phyloP scores from a whole-genome alignment of 1,284 basidiomycete genomes.

The Leucoagaricus sp. region DNA sequence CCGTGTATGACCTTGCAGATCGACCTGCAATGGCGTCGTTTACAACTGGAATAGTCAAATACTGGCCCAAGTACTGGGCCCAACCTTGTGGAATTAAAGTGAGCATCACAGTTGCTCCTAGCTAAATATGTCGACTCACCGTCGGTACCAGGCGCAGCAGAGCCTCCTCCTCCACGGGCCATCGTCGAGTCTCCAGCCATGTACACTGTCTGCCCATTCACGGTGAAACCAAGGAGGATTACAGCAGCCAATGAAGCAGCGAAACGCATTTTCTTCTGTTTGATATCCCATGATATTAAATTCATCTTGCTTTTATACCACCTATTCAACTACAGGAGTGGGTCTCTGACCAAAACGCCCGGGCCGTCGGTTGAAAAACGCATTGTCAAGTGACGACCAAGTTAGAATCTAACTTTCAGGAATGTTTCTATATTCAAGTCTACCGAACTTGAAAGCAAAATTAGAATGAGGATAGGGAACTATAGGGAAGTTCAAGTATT shows the following conservation, averaged over 20 bases:
- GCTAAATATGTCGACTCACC: constrained; percentile 19
- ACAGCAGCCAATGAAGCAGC: constrained; percentile 15
- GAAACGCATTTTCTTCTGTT: constrained; percentile 18
- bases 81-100: constrained; percentile 34
- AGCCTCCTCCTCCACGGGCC: constrained; percentile 32
- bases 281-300: not conserved
- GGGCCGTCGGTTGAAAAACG: constrained; percentile 1
- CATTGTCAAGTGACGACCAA: constrained; percentile 8
- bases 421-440: not conserved
- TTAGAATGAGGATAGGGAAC: not conserved
- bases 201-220: constrained; percentile 38
- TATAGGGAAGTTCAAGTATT: not conserved
- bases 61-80: constrained; percentile 46
- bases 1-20: constrained; percentile 47
- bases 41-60: constrained; percentile 41
- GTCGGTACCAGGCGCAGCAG: constrained; percentile 31
- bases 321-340: not conserved
- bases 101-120: not conserved
- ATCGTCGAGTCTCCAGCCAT: constrained; percentile 52
- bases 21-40: constrained; percentile 49
- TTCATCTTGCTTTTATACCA: not conserved
- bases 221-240: constrained; percentile 20
- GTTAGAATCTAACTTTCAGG: not conserved
- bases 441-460: no score
- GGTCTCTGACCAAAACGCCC: not conserved